These are phyloP conservation scores for Arthrobotrys conoides DNA, from an alignment of 2,329 filamentous ascomycete genomes.

Conservation along the genomic window DNA sequence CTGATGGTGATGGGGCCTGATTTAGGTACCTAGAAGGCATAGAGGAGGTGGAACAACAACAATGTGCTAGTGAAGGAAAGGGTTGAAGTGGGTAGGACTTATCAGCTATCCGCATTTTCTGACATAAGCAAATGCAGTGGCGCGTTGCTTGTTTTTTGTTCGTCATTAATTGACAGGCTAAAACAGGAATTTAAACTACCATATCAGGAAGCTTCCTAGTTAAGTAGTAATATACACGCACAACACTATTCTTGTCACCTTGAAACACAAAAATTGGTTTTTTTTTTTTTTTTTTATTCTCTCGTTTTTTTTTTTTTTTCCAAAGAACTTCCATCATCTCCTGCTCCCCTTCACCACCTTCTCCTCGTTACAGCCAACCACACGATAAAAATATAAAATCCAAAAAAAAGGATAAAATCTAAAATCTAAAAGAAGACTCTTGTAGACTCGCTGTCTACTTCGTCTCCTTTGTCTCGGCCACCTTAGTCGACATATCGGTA, in stretches of 20 bases:
- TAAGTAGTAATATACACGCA: neutral
- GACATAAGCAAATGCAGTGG: too few relatives aligned
- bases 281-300: conserved; percentile 7
- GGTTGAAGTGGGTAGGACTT: conserved; percentile 1
- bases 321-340: conserved; percentile 29
- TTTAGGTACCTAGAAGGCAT: neutral
- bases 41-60: neutral
- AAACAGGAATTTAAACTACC: neutral
- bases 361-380: conserved; percentile 14
- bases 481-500: neutral
- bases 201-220: conserved; percentile 7
- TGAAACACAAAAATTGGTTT: conserved; percentile 45
- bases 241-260: conserved; percentile 21
- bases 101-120: neutral
- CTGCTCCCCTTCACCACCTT: conserved; percentile 5
- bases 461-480: conserved; percentile 1
- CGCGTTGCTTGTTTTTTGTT: neutral
- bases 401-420: conserved; percentile 33
- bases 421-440: conserved; percentile 34
- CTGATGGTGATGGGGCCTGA: neutral
- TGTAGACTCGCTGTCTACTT: conserved; percentile 16
- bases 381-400: conserved; percentile 40
- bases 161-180: too few relatives aligned
- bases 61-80: neutral
- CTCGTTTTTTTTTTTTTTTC: conserved; percentile 15